These are phyloP conservation scores for Ascoidea rubescens DNA, from an alignment of 805 yeast species.

Conservation along the genomic window DNA sequence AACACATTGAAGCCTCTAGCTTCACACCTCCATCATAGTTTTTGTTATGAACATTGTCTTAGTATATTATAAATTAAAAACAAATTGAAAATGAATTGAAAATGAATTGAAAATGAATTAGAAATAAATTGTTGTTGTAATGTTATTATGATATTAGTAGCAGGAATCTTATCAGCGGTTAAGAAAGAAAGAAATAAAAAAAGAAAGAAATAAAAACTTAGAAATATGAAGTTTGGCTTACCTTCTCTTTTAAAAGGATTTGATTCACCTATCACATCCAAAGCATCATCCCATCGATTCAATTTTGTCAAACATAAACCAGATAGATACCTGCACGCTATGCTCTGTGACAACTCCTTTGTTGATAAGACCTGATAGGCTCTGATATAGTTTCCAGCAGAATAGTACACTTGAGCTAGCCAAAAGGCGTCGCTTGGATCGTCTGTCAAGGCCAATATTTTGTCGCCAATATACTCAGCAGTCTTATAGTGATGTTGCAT, in stretches of 20 bases:
- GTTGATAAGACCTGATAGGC: conserved; percentile 60
- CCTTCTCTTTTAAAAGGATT: conserved; percentile 48
- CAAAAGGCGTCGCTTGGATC: conserved; percentile 94
- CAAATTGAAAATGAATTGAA: no score
- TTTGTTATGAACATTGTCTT: conserved; percentile 17
- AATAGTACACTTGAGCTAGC: conserved; percentile 82
- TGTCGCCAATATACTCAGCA: conserved; percentile 87
- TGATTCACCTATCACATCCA: conserved; percentile 70
- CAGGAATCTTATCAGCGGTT: background rate
- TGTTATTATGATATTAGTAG: background rate
- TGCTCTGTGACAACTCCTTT: conserved; percentile 35
- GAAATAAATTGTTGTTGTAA: background rate
- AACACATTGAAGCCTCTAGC: conserved; percentile 78
- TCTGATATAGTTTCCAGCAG: conserved; percentile 61
- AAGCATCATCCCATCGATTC: conserved; percentile 77
- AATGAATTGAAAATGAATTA: conserved; percentile 10
- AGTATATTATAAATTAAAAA: no score
- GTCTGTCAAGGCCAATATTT: conserved; percentile 65
- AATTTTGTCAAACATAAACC: conserved; percentile 61
- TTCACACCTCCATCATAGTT: conserved; percentile 74
- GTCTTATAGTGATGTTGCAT: conserved; percentile 86
- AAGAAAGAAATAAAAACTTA: background rate
- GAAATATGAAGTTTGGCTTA: conserved; percentile 4
- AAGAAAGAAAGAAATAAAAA: background rate
- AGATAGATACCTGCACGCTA: conserved; percentile 70